Conservation (phyloP, 1,284 basidiomycete species). For the Cerioporus squamosus region DNA sequence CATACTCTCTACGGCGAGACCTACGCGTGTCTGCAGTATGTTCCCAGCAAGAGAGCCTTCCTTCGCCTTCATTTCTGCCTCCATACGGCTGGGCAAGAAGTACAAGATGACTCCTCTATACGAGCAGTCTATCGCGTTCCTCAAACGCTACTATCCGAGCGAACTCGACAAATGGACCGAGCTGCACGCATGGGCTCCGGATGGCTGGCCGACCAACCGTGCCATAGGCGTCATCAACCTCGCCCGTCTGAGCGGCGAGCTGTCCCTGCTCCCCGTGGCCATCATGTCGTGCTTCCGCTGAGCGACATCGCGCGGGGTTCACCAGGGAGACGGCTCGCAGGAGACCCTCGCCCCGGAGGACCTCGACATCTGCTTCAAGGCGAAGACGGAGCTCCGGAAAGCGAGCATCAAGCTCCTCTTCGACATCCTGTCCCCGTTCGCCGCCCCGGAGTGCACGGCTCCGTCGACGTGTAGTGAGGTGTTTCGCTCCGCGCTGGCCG, state of each 20-base stretch:
- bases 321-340: slow-evolving; percentile 8
- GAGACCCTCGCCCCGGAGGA: slow-evolving; percentile 4
- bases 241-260: too few relatives aligned
- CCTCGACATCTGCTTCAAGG: neutral
- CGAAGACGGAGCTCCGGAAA: neutral
- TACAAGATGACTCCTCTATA: slow-evolving; percentile 6
- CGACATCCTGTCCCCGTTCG: too few relatives aligned
- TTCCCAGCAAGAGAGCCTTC: neutral
- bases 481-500: neutral
- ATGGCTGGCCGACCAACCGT: neutral
- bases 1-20: too few relatives aligned
- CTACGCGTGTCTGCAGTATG: neutral
- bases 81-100: slow-evolving; percentile 14
- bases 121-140: neutral
- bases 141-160: neutral
- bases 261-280: neutral
- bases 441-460: neutral
- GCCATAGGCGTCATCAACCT: neutral
- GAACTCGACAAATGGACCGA: neutral
- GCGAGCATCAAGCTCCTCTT: neutral
- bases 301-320: neutral
- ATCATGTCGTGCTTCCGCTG: neutral
- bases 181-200: neutral
- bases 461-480: neutral
- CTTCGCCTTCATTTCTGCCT: neutral